These are phyloP conservation scores for Oenanthe javanica DNA, from an alignment of 140 eudicot species.

Conservation along the genomic window DNA sequence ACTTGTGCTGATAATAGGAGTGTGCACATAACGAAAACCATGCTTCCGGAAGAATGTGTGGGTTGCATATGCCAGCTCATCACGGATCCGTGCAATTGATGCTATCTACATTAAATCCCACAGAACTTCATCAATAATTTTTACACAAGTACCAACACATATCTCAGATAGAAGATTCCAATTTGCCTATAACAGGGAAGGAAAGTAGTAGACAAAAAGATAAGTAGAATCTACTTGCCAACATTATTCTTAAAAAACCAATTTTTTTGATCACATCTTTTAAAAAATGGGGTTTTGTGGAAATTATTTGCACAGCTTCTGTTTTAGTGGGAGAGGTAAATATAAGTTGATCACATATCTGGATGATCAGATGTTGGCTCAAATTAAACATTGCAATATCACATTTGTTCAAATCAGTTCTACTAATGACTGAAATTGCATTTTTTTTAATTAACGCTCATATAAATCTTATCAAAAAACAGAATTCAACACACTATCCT, in stretches of 20 bases:
- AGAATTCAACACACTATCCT: neutral
- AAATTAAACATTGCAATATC: neutral
- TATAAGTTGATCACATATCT: neutral
- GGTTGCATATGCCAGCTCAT: constrained; percentile 77
- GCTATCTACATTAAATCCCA: constrained; percentile 40
- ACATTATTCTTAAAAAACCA: neutral
- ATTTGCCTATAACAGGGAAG: neutral
- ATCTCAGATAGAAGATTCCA: neutral
- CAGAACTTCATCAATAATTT: neutral
- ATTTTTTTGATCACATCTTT: too few relatives aligned
- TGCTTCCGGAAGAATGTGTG: constrained; percentile 82
- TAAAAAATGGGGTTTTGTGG: neutral
- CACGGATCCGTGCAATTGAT: constrained; percentile 69
- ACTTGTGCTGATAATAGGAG: constrained; percentile 85
- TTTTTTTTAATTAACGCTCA: neutral
- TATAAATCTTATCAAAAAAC: neutral
- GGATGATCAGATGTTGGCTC: neutral
- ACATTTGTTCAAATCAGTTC: neutral
- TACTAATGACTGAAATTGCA: neutral
- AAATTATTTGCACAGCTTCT: neutral
- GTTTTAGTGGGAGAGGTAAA: neutral
- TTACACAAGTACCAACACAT: neutral
- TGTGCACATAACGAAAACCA: constrained; percentile 73
- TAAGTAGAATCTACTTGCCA: neutral
- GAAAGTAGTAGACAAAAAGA: neutral